Percentiles rank a stretch among this genome's conserved stretches.
These are phyloP conservation scores for Picea glauca DNA, from an alignment of 75 land plant genomes.

Conservation along the genomic window DNA sequence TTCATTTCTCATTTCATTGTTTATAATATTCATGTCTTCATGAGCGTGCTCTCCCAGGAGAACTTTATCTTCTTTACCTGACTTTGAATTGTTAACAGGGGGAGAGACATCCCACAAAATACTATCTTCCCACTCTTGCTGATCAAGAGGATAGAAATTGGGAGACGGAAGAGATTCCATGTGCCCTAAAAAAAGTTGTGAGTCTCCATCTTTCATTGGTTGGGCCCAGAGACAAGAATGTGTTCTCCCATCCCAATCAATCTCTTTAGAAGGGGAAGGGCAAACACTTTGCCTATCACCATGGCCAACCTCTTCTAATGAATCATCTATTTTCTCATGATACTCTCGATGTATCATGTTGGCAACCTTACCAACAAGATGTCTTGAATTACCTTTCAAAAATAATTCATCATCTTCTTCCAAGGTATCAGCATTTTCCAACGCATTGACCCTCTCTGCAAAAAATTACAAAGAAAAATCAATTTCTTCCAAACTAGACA, in stretches of 20 bases:
- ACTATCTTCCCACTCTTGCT: conserved; percentile 80
- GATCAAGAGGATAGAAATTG: conserved; percentile 70
- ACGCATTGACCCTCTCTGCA: too few relatives aligned
- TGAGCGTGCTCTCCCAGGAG: conserved; percentile 13
- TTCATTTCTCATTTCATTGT: background rate
- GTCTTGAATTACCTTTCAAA: conserved; percentile 31
- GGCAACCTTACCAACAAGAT: background rate
- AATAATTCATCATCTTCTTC: conserved; percentile 85
- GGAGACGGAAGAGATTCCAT: conserved; percentile 23
- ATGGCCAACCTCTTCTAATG: conserved; percentile 7
- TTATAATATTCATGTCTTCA: conserved; percentile 8
- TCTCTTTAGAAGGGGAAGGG: background rate
- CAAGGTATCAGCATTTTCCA: conserved; percentile 30
- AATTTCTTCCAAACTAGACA: too few relatives aligned
- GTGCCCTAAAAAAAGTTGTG: conserved; percentile 1
- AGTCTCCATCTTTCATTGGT: conserved; percentile 56
- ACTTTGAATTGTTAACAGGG: conserved; percentile 5
- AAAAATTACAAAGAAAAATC: too few relatives aligned
- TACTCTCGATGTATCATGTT: conserved; percentile 7
- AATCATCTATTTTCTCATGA: conserved; percentile 6
- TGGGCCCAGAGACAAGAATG: conserved; percentile 33
- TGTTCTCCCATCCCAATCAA: conserved; percentile 25
- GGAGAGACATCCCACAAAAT: conserved; percentile 81
- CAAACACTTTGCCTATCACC: background rate
- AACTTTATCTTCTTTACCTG: conserved; percentile 25